Evolutionary conservation across 164 flowering plant genomes (phyloP), one percentile per base, ranked within the genome.

Genomic region (Tinospora cordifolia): DNA sequence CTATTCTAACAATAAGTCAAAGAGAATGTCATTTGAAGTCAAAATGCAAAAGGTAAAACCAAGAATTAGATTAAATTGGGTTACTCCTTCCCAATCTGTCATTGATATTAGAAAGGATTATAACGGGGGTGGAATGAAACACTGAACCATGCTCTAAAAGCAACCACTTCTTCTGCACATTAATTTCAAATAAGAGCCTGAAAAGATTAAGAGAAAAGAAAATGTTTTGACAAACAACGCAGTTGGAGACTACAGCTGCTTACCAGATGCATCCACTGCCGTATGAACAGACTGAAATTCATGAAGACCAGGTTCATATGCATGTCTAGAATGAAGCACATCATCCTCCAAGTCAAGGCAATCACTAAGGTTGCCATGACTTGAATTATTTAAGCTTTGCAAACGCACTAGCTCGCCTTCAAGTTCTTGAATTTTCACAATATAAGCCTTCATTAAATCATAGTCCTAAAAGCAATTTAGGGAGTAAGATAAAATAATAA

Each of bases 351-450:
- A 77, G 25, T 85, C 91, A 71, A 79, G 71, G 75, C 80, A 80
- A 75, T 84, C 91, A 75, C 73, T 62, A 71, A 68, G 70, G 51
- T 69, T 74, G 57, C 68, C 75, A 21, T 64, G 81, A 34, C 77
- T 86, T 41, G 77, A 74, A 47, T 69, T 71, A 30, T 75, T 79
- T 46, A 77, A 78, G 68, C 77, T 85, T 72, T 81, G 88, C 66
- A 83, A 54, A 9, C 78, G 83, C 54, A 83, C 39, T 72, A 95
- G 38, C 73, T 95, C 89, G n/a, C 84, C 86, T 82, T 95, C 99
- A 57, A 92, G 70, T 59, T 87, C 85, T 83, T 90, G 97, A 79
- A 90, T 90, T 75, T 86, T 95, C 9, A 86, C 72, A 21, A 87
- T 84, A 74, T 92, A 92, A 36, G 59, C 66, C 76, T 82, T 87